Evolutionary conservation across 345 rosid species (phyloP).

Genomic region (Dimocarpus longan): DNA sequence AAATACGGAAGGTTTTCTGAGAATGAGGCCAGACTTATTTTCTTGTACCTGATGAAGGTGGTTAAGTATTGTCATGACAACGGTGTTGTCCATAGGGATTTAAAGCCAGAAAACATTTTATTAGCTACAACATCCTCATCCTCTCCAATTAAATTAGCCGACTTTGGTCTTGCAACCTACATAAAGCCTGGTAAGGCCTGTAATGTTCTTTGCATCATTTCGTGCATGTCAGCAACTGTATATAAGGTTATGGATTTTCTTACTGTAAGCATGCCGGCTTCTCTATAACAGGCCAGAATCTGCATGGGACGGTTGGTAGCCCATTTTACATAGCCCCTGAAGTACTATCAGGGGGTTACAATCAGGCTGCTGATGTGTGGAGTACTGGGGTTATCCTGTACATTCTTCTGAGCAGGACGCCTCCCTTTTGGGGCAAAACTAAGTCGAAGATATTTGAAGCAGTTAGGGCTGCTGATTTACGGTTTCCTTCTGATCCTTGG

Average conservation of each 20-base stretch:
- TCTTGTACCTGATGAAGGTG: constrained; percentile 68
- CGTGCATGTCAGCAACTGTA: neutral
- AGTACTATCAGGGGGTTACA: constrained; percentile 68
- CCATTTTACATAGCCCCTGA: constrained; percentile 82
- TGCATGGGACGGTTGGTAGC: constrained; percentile 69
- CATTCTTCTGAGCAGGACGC: constrained; percentile 71
- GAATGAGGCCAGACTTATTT: constrained; percentile 50
- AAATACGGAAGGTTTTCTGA: constrained; percentile 66
- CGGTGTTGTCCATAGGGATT: constrained; percentile 75
- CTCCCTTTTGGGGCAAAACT: constrained; percentile 82
- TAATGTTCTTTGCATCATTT: neutral
- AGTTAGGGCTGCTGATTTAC: constrained; percentile 75
- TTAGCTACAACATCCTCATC: constrained; percentile 58
- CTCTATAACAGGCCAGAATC: constrained; percentile 48
- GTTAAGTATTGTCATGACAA: constrained; percentile 67
- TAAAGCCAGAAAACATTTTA: constrained; percentile 73
- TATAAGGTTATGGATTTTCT: neutral
- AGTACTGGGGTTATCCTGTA: constrained; percentile 76
- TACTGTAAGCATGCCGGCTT: constrained; percentile 21
- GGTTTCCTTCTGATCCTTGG: constrained; percentile 72
- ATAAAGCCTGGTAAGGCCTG: constrained; percentile 53
- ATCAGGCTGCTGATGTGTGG: constrained; percentile 81
- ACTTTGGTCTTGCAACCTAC: constrained; percentile 74
- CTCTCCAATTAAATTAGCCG: constrained; percentile 71
- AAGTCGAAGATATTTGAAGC: constrained; percentile 83